Evolutionary conservation across 1,139 yeast species (phyloP), one percentile per base, ranked within the genome.

Genomic region (Lodderomyces parapsilosis): DNA sequence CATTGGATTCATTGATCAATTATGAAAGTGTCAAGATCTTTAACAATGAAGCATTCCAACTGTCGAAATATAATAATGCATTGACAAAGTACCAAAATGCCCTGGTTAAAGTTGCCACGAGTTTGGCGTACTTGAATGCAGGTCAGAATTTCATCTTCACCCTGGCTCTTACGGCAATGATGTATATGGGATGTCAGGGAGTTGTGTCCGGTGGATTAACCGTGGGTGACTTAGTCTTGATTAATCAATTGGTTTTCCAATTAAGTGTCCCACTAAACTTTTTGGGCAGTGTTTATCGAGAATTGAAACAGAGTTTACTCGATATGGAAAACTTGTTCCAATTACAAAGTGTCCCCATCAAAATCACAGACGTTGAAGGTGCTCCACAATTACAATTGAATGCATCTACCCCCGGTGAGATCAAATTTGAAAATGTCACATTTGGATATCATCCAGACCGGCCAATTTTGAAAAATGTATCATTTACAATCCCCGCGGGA

Each of bases 151-250:
- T 90, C 43, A 93, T 93, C 24, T 93, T 94, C 65, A 87, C 98
- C 0, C 66, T 87, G 32, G 98, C 99, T 1, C 71, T 94, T 52
- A 93, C 99, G 1, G 90, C 85, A 1, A 93, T 94, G 95, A 94
- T 93, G 99, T 93, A 87, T 62, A 84, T 93, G 96, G 98, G 97
- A n/a, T 90, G 97, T 56, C 81, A 82, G 47, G 98, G 98, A 24
- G 95, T 93, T 11, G 82, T 90, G 10, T 66, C 78, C 3, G 97
- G 97, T 0, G 66, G 80, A 1, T 71, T 93, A 46, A 85, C 95
- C 1, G 98, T 94, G 14, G 99, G 99, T 51, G 99, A 93, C 60
- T 72, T 93, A 57, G 99, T 93, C n/a, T 74, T 94, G 49, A 91
- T 93, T 51, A 94, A 94, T 63, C 99, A 94, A 66, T 75, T 94